phyloP scores from a whole-genome alignment of 2,329 filamentous ascomycete species.

The Scorias spongiosa region DNA sequence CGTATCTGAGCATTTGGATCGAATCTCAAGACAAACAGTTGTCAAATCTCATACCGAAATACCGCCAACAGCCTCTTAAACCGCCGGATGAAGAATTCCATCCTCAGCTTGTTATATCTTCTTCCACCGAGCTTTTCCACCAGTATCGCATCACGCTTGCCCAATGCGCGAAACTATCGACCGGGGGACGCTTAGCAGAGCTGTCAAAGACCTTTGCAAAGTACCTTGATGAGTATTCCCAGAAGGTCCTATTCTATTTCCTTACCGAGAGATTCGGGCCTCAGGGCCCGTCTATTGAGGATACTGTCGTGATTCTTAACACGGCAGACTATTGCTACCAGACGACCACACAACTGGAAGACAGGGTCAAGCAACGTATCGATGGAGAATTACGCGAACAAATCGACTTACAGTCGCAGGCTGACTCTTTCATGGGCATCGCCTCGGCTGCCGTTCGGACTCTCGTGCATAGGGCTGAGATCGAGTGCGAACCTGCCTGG shows the following conservation, averaged over 20 bases:
- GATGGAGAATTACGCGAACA: constrained; percentile 59
- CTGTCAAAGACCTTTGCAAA: constrained; percentile 74
- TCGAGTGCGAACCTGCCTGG: constrained; percentile 75
- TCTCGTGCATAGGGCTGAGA: constrained; percentile 69
- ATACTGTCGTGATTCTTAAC: constrained; percentile 76
- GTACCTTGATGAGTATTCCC: constrained; percentile 88
- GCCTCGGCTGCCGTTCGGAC: constrained; percentile 74
- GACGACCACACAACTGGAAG: constrained; percentile 84
- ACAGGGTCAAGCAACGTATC: constrained; percentile 83
- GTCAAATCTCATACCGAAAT: constrained; percentile 69
- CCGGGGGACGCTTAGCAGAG: constrained; percentile 72
- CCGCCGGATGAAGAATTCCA: constrained; percentile 84
- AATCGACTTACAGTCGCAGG: constrained; percentile 83
- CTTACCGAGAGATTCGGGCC: constrained; percentile 43
- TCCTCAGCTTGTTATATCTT: constrained; percentile 73
- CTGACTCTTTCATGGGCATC: constrained; percentile 89
- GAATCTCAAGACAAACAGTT: constrained; percentile 88
- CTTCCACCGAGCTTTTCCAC: constrained; percentile 91
- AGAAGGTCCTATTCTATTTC: constrained; percentile 71
- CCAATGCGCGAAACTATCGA: constrained; percentile 92
- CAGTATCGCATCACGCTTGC: constrained; percentile 88
- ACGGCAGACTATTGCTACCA: constrained; percentile 95
- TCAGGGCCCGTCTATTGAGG: constrained; percentile 49
- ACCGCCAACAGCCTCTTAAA: constrained; percentile 66
- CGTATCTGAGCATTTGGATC: constrained; percentile 92